Evolutionary conservation across 192 early-diverging fungal species (phyloP), one percentile per base, ranked within the genome.

Genomic region (Gaertneriomyces sp.): DNA sequence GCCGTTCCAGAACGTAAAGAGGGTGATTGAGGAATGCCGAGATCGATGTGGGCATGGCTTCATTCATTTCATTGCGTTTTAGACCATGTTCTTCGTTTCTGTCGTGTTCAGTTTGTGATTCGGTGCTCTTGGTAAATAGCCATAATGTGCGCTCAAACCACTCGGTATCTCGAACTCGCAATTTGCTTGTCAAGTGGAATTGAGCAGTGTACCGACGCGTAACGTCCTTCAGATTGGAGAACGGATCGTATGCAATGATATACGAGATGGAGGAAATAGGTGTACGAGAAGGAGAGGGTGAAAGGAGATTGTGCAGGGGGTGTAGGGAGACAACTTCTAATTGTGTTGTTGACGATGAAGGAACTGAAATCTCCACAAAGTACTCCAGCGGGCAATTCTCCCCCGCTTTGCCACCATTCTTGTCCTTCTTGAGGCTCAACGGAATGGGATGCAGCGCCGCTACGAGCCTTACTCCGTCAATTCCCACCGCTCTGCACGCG

Each of bases 11-110:
- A 1, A 60, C 58, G 40, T 84, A 93, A 81, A 90, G 68, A 10
- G 90, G 86, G 71, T 93, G 93, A 43, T 85, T 84, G 42, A 90
- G 88, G 79, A 95, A 95, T 20, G 86, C 89, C 0, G 80, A 76
- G 12, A 95, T 73, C 8, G 83, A 83, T 8, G 76, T 89, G 1
- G 94, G 94, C 86, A 97, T 94, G 9, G 66, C 63, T 55, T 91
- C 88, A 17, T 68, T 70, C 9, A 77, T 40, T 33, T 76, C 72
- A 0, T 60, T 54, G 20, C 71, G 63, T 16, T 76, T 64, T 51
- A 91, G 59, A 38, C 82, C 65, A 1, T 62, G 70, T 7, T 85
- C 78, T 63, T 92, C 88, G n/a, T 17, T 49, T 3, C 67, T 20
- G 33, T 73, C 72, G 41, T 79, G 69, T 19, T 55, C 58, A 38